Base-by-base conservation (phyloP, 2,329 filamentous ascomycete genomes). In the Aspergillus niger region DNA sequence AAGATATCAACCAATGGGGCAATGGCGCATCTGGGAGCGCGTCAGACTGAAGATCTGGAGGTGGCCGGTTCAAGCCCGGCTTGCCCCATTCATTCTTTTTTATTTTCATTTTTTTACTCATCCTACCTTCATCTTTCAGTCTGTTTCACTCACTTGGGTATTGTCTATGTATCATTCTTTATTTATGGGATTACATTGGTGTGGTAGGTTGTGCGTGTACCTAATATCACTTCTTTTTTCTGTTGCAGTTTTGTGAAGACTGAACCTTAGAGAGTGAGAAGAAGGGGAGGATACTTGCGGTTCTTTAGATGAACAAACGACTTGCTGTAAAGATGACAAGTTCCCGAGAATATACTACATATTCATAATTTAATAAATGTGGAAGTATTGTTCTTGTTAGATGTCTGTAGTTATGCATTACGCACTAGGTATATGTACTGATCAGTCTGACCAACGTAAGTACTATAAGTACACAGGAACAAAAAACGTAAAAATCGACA, bases 11-110 rank as follows among this genome's bases (percentile, higher is more conserved):
- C 20, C 22, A 30, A 53, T 24, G 50, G 50, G 50, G 50, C 50
- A 53, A 53, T 53, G 50, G 50, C 50, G 50, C 50, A 53, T 53
- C 50, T 53, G 50, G 50, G 50, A 53, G 50, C 50, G 50, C 50
- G 50, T 53, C 50, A 53, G 50, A 53, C 50, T 53, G 50, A 53
- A 53, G 50, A 50, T 50, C 47, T 50, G 47, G 22, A 50, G 47
- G 47, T 50, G 47, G 47, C 47, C 47, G 47, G 47, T 50, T 50
- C 47, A 50, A 50, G 47, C 47, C 47, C 47, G 47, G 47, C 47
- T 50, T 50, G 47, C 47, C 47, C 47, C 47, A 50, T 24, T 50
- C 44, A 20, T 22, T 26, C 47, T 50, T 50, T 50, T 50, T 50
- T 51, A 8, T 22, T 24, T n/a, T 36, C 20, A 30, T 32, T 13